These are phyloP conservation scores for Discostella stelligeroides DNA, from an alignment of 108 stramenopile species.

Conservation along the genomic window DNA sequence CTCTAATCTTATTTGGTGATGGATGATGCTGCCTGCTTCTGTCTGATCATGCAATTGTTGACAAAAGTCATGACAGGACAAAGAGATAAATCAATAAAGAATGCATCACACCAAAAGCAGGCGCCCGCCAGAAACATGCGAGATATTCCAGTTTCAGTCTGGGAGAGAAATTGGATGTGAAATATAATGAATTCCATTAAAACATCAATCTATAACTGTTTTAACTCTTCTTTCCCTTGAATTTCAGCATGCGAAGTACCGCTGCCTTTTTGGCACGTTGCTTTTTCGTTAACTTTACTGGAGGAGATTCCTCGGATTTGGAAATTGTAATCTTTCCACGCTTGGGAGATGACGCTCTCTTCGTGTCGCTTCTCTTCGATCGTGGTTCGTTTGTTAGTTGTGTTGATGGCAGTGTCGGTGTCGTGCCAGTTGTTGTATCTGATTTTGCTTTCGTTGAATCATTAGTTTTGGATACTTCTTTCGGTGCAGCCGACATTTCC, in stretches of 20 bases:
- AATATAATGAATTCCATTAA: background rate
- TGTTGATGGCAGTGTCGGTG: background rate
- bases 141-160: too few species aligned
- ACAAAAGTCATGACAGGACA: too few species aligned
- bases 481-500: background rate
- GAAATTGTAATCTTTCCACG: background rate
- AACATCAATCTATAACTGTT: background rate
- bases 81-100: background rate
- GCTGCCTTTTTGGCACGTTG: conserved; percentile 44
- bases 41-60: too few species aligned
- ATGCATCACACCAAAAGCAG: too few species aligned
- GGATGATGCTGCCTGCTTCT: too few species aligned
- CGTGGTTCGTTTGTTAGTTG: background rate
- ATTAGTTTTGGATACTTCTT: background rate
- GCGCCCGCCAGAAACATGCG: too few species aligned
- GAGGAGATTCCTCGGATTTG: background rate
- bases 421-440: conserved; percentile 1
- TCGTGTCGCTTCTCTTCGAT: background rate
- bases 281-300: conserved; percentile 39
- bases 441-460: background rate
- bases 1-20: too few species aligned
- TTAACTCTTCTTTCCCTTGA: conserved; percentile 17
- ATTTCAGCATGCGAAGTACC: conserved; percentile 15
- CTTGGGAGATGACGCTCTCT: background rate
- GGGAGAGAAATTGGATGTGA: background rate